These are phyloP conservation scores for Jatropha multifida DNA, from an alignment of 441 rosid species.

Conservation along the genomic window DNA sequence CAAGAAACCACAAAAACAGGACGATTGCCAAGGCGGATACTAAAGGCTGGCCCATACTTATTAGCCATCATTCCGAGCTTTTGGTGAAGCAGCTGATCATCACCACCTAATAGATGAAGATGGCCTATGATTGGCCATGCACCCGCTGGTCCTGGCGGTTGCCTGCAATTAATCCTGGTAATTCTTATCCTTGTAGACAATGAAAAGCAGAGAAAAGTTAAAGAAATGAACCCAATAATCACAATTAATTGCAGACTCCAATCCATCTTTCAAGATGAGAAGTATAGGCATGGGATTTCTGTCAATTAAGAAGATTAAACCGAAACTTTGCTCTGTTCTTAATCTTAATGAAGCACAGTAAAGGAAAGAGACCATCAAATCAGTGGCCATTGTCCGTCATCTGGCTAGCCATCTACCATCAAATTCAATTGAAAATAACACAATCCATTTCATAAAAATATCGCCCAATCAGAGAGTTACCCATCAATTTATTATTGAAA, in stretches of 20 bases:
- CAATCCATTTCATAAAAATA: no score
- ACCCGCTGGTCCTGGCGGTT: slow-evolving; percentile 46
- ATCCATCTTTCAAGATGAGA: slow-evolving; percentile 28
- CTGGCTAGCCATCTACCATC: no score
- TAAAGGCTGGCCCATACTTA: slow-evolving; percentile 45
- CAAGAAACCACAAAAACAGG: slow-evolving; percentile 49
- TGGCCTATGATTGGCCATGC: slow-evolving; percentile 68
- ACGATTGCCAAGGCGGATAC: slow-evolving; percentile 40
- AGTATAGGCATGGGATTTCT: neutral
- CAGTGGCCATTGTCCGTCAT: neutral
- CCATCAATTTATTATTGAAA: no score
- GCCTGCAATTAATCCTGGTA: slow-evolving; percentile 2
- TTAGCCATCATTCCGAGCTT: slow-evolving; percentile 44
- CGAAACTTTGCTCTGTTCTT: neutral
- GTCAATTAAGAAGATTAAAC: neutral
- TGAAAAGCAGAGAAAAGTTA: slow-evolving; percentile 17
- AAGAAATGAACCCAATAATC: slow-evolving; percentile 12
- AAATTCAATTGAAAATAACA: no score
- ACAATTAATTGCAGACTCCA: slow-evolving; percentile 4
- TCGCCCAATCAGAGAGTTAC: no score
- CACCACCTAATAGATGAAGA: slow-evolving; percentile 47
- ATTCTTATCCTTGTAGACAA: slow-evolving; percentile 6
- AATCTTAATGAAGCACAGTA: neutral
- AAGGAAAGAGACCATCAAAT: neutral
- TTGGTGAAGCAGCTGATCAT: slow-evolving; percentile 32